Conservation (phyloP, 306 rosid genomes). For the Lupinus albus region DNA sequence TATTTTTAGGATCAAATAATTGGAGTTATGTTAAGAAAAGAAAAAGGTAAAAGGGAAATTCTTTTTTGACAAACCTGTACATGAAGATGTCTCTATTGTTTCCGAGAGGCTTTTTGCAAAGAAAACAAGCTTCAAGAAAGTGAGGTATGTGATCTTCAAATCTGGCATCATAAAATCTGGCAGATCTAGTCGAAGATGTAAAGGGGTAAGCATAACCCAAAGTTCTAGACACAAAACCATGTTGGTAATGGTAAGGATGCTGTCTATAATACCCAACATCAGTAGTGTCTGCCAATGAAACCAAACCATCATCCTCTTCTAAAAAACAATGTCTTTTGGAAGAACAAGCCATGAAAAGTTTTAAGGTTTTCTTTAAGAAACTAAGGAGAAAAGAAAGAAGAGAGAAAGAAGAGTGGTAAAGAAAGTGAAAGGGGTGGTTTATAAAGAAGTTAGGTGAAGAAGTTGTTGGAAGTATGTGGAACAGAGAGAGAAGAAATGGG, state of each 20-base stretch:
- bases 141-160: conserved; percentile 80
- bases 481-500: conserved; percentile 38
- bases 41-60: background rate
- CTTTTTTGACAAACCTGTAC: conserved; percentile 67
- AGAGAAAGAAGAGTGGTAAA: background rate
- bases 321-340: conserved; percentile 62
- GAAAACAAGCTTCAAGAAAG: conserved; percentile 77
- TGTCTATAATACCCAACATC: conserved; percentile 68
- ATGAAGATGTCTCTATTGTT: conserved; percentile 78
- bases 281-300: conserved; percentile 50
- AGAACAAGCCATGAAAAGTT: conserved; percentile 58
- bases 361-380: background rate
- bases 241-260: conserved; percentile 33
- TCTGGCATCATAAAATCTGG: conserved; percentile 71
- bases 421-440: conserved; percentile 25
- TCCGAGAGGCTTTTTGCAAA: conserved; percentile 72
- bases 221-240: conserved; percentile 53
- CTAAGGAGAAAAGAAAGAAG: too few species aligned
- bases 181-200: conserved; percentile 60
- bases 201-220: conserved; percentile 51
- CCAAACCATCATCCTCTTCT: conserved; percentile 58
- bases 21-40: background rate
- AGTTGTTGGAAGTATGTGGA: conserved; percentile 17
- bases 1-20: background rate
- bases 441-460: conserved; percentile 58